Evolutionary conservation across 1,139 yeast species (phyloP), one percentile per base, ranked within the genome.

Genomic region (Williopsis jadinii): DNA sequence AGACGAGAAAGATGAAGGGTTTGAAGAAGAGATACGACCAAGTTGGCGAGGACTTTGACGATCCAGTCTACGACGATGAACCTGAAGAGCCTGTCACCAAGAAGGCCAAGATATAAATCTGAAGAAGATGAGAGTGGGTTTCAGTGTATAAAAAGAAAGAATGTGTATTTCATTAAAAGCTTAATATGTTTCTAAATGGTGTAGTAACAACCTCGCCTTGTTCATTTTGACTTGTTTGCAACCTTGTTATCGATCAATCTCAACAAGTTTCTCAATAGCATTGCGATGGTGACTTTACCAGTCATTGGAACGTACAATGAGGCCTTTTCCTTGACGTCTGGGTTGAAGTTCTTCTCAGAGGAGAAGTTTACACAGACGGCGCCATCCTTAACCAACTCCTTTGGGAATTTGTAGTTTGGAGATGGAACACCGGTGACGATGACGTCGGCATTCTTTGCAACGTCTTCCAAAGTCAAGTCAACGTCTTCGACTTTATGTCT

Each of bases 1-100:
- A 92, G 67, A 90, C 98, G 11, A 80, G 98, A 69, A 92, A 92
- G 78, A 86, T 92, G 96, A 94, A 94, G 75, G 99, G 98, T 61
- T 74, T 92, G 60, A 94, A 94, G 70, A 72, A 87, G 44, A 80
- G 75, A 62, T 88, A 71, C 54, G 96, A 87, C 59, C 96, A 87
- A 64, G 83, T 72, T 33, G 83, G 75, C 27, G 77, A 68, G 41
- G 75, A 67, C 37, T 77, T 75, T 43, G 77, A 68, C 38, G 77
- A 70, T 15, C 64, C 65, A 41, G 64, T 67, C 8, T 63, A 64
- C 24, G 69, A 62, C n/a, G 68, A 63, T 38, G 75, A 67, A 53
- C 73, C 69, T 34, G 47, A 38, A 9, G 75, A 66, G 53, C 75
- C 70, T 33, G 61, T 59, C 14, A 40, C 58, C 24, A 73, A 70